phyloP scores from a whole-genome alignment of 352 stramenopile species.

The Phytophthora pinifolia region DNA sequence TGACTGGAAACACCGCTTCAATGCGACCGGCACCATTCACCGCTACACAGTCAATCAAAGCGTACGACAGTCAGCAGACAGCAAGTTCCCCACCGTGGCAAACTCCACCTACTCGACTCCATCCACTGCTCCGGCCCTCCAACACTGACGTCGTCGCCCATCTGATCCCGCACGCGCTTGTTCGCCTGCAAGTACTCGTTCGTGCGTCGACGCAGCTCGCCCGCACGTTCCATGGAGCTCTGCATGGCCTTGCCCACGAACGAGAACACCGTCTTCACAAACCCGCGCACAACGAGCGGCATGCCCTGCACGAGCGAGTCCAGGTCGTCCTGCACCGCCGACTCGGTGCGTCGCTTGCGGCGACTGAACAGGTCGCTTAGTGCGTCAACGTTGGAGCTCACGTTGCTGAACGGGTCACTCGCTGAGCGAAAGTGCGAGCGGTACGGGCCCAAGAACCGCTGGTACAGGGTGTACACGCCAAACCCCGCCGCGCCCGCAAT shows the following conservation, averaged over 20 bases:
- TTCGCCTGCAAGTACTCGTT: slow-evolving; percentile 62
- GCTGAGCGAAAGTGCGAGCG: slow-evolving; percentile 31
- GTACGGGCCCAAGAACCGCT: slow-evolving; percentile 54
- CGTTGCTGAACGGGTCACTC: slow-evolving; percentile 38
- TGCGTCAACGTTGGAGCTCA: slow-evolving; percentile 52
- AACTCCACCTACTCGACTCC: slow-evolving; percentile 57
- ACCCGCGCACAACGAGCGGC: slow-evolving; percentile 55
- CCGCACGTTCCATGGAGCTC: slow-evolving; percentile 59
- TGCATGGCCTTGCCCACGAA: slow-evolving; percentile 63
- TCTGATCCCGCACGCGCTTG: slow-evolving; percentile 42
- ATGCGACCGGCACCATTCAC: slow-evolving; percentile 66
- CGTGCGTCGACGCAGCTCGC: slow-evolving; percentile 51
- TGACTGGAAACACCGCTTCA: slow-evolving; percentile 67
- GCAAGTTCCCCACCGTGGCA: background rate
- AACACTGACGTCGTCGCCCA: slow-evolving; percentile 52
- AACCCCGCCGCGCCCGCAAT: slow-evolving; percentile 67
- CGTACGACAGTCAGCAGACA: background rate
- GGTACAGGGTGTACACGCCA: slow-evolving; percentile 74
- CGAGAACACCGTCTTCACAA: slow-evolving; percentile 71
- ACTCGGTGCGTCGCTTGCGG: slow-evolving; percentile 19
- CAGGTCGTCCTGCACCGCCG: slow-evolving; percentile 37
- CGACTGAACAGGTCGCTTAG: slow-evolving; percentile 49
- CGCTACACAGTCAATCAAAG: slow-evolving; percentile 31
- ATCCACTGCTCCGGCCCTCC: slow-evolving; percentile 69
- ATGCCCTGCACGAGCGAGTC: slow-evolving; percentile 57